Base-by-base conservation (phyloP, 495 filamentous ascomycete genomes). In the Chaetomium tenue region DNA sequence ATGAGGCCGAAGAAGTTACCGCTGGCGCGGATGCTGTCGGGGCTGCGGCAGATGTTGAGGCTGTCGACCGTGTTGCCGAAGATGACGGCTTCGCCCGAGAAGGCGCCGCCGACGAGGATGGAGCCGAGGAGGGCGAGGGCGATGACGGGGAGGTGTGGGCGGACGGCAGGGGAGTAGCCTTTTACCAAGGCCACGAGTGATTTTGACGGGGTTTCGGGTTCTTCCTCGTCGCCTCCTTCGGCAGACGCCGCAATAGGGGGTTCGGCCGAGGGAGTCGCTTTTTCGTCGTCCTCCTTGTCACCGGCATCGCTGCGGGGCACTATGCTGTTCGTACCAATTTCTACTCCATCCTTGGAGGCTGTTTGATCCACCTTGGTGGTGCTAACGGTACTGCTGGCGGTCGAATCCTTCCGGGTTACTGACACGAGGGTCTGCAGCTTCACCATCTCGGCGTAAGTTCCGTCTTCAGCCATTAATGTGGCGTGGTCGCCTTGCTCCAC, bases 1-100 rank as follows among this genome's bases (percentile, higher is more conserved):
- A 98, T 95, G 55, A 86, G 72, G 28, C 86, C 86, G 89, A 92
- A 98, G 74, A 97, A 96, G 70, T 91, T 83, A 46, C 85, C 86
- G 60, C 87, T 83, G 5, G 83, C 78, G 33, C 87, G 84, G 37
- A 93, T 67, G 44, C 73, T 65, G 37, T 63, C 60, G 9, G 65
- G 63, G 20, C 63, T 74, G n/a, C 72, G 73, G 53, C 63, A 75
- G 0, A 75, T 68, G 47, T 74, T 77, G 48, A 79, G 67, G 23
- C 66, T 64, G 3, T 74, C 75, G 20, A 74, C 69, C 7, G 79
- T 73, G 40, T 72, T 66, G 20, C 42, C 64, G 23, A 67, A 68
- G 64, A 72, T 77, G 57, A 77, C 75, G 7, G 72, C 66, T 42
- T 74, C 76, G 2, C 71, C 74, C 0, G 70, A 72, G 42, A 70